Conservation (phyloP, 352 stramenopile genomes). For the Blastocystis sp. region DNA sequence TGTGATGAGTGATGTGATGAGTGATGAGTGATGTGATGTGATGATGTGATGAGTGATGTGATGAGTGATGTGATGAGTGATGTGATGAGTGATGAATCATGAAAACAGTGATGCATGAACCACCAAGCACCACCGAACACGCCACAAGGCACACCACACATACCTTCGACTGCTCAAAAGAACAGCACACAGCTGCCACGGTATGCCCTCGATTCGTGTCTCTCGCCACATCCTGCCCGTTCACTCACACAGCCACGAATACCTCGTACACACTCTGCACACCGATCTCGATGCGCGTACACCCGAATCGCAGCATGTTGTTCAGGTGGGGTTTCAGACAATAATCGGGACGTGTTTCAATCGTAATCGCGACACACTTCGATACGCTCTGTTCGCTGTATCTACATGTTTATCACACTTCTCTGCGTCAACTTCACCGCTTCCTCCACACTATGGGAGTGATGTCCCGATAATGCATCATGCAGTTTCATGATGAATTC, state of each 20-base stretch:
- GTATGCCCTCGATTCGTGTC: constrained; percentile 85
- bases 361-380: constrained; percentile 87
- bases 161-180: constrained; percentile 77
- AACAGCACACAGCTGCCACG: constrained; percentile 83
- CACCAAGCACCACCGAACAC: not conserved
- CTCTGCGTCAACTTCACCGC: constrained; percentile 77
- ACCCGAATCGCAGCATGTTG: constrained; percentile 92
- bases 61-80: too few relatives aligned
- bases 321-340: constrained; percentile 91
- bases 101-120: too few relatives aligned
- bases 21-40: too few relatives aligned
- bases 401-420: not conserved
- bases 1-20: too few relatives aligned
- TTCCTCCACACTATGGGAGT: constrained; percentile 84
- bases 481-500: constrained; percentile 93
- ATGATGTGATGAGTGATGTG: too few relatives aligned
- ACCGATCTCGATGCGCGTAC: constrained; percentile 92
- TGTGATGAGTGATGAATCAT: too few relatives aligned
- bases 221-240: constrained; percentile 69
- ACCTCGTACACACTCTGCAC: constrained; percentile 90
- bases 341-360: constrained; percentile 94
- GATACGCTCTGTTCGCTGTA: constrained; percentile 70
- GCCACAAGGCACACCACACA: not conserved
- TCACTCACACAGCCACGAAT: constrained; percentile 84
- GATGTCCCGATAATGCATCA: constrained; percentile 88